Evolutionary conservation across 305 asterid genomes (phyloP), one percentile per base, ranked within the genome.

Genomic region (Ruellia speciosa): DNA sequence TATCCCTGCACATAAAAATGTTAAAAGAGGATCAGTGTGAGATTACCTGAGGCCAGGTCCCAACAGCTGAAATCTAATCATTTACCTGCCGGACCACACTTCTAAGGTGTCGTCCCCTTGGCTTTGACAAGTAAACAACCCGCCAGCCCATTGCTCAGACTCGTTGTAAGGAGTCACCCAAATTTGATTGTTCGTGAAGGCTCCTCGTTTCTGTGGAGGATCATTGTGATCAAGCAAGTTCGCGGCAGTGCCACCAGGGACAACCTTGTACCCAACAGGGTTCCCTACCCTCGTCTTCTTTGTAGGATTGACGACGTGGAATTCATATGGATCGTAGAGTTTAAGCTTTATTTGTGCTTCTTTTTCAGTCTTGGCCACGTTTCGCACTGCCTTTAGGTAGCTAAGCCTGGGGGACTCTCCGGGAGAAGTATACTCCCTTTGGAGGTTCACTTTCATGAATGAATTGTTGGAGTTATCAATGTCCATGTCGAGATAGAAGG

Each of bases 131-230:
- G 64, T 85, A 20, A 85, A 83, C 74, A 74, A 64, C 2, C 98
- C 98, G 50, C 96, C 96, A 0, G 98, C 96, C 96, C 96, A 90
- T 51, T 66, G 85, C 81, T 90, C 98, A 0, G 70, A 68, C 63
- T 74, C 73, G 20, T 83, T 81, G 72, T 87, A 87, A 1, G 93
- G 96, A 18, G 98, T 87, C 1, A 85, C 94, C 96, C 96, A 90
- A 52, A 90, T 90, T 56, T 90, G 98, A 72, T 90, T 87, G 45
- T 90, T 82, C 0, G 98, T 81, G 60, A 90, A 90, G 0, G 96
- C 96, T 14, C 87, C 95, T 62, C 98, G 71, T 33, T 66, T 86
- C 58, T 90, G 98, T 0, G 98, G 98, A 19, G 86, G 89, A 55
- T 90, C 98, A 10, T 77, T 69, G 0, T 20, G 74, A 28, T 87